These are phyloP conservation scores for Komagataea norvegica DNA, from an alignment of 1,139 yeast genomes.

Conservation along the genomic window DNA sequence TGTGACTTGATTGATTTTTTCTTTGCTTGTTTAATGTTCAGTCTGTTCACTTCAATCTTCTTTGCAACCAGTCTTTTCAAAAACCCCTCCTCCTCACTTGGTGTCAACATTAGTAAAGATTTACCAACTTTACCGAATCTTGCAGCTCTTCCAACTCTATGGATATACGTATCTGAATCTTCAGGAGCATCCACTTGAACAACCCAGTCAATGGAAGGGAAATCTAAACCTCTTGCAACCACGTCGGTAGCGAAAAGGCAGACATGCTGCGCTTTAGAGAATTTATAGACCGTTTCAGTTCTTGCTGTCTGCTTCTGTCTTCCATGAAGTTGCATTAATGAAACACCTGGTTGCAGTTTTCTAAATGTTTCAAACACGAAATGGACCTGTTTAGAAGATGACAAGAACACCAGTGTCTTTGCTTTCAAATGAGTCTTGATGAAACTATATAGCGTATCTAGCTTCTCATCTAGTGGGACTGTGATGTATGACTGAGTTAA, in stretches of 20 bases:
- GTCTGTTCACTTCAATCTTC: slow-evolving; percentile 64
- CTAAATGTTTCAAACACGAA: slow-evolving; percentile 88
- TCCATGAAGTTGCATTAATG: slow-evolving; percentile 88
- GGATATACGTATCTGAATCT: slow-evolving; percentile 91
- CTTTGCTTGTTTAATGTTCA: slow-evolving; percentile 72
- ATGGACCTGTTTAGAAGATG: slow-evolving; percentile 94
- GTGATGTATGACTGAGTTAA: slow-evolving; percentile 79
- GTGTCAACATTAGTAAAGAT: slow-evolving; percentile 76
- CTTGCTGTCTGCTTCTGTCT: slow-evolving; percentile 93
- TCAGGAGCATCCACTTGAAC: slow-evolving; percentile 95
- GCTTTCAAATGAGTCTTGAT: slow-evolving; percentile 81
- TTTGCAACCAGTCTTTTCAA: slow-evolving; percentile 55
- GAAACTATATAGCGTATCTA: slow-evolving; percentile 85
- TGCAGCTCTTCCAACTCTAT: slow-evolving; percentile 95
- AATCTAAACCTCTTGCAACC: slow-evolving; percentile 95
- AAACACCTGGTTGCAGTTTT: slow-evolving; percentile 92
- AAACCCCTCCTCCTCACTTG: slow-evolving; percentile 79
- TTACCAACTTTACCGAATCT: slow-evolving; percentile 88
- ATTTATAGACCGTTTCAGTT: slow-evolving; percentile 81
- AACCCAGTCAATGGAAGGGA: slow-evolving; percentile 98
- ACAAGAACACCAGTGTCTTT: slow-evolving; percentile 82
- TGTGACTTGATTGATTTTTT: slow-evolving; percentile 79
- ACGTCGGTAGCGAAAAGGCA: slow-evolving; percentile 95
- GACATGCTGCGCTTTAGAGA: slow-evolving; percentile 79
- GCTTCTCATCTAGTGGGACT: slow-evolving; percentile 70